phyloP scores from a whole-genome alignment of 2,329 filamentous ascomycete genomes.

The Triangularia verruculosa region DNA sequence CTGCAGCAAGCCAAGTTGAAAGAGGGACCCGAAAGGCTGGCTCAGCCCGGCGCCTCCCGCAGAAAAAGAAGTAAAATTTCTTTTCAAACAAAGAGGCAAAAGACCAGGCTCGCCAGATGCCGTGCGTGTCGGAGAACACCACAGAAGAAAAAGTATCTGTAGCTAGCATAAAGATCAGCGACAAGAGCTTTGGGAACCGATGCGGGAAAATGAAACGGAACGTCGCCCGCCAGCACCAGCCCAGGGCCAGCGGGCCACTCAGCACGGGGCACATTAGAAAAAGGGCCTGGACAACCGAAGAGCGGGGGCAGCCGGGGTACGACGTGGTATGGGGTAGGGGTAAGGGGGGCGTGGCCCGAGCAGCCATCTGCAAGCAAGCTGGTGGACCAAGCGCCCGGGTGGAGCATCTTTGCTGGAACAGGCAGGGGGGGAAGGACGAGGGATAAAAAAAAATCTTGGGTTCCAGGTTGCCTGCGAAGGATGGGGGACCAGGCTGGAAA shows the following conservation, averaged over 20 bases:
- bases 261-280: conserved; percentile 25
- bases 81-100: not conserved
- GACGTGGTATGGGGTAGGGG: conserved; percentile 7
- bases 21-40: conserved; percentile 7
- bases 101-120: conserved; percentile 1
- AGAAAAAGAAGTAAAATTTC: not conserved
- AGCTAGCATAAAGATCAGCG: conserved; percentile 27
- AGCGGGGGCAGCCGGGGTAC: conserved; percentile 17
- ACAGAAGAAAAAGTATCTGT: not conserved
- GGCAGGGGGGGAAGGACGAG: conserved; percentile 19
- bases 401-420: conserved; percentile 21
- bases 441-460: conserved; percentile 25
- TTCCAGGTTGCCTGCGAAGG: not conserved
- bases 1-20: conserved; percentile 20
- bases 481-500: not conserved
- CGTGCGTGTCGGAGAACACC: conserved; percentile 1
- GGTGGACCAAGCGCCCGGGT: conserved; percentile 31
- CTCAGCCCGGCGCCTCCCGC: conserved; percentile 14
- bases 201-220: conserved; percentile 37
- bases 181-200: conserved; percentile 26
- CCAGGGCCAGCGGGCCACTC: conserved; percentile 21
- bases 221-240: not conserved
- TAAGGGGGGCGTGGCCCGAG: conserved; percentile 27
- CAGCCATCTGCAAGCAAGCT: conserved; percentile 26
- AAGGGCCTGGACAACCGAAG: conserved; percentile 25